These are phyloP conservation scores for Pleurotus cornucopiae DNA, from an alignment of 768 basidiomycete species.

Conservation along the genomic window DNA sequence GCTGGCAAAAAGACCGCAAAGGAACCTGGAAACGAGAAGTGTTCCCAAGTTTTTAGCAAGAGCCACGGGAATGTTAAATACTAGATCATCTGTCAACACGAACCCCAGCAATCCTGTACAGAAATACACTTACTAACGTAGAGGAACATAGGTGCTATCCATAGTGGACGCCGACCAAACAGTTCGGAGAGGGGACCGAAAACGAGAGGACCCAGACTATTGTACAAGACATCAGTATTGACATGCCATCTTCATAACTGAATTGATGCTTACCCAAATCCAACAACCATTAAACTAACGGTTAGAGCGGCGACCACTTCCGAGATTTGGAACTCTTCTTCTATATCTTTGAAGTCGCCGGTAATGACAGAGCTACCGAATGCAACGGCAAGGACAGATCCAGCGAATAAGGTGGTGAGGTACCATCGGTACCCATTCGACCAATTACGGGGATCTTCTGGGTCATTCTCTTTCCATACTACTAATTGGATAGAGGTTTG, in stretches of 20 bases:
- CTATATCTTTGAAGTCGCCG: conserved; percentile 29
- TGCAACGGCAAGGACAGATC: conserved; percentile 29
- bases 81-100: conserved; percentile 3
- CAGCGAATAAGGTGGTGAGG: conserved; percentile 24
- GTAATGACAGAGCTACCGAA: conserved; percentile 33
- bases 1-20: conserved; percentile 36
- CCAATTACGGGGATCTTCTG: conserved; percentile 36
- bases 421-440: conserved; percentile 26
- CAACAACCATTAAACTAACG: conserved; percentile 32
- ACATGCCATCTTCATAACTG: conserved; percentile 15
- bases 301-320: conserved; percentile 28
- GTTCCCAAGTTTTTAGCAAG: conserved; percentile 28
- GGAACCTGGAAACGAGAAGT: conserved; percentile 28
- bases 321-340: conserved; percentile 25
- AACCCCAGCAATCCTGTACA: neutral
- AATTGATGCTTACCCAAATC: conserved; percentile 28
- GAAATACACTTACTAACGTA: conserved; percentile 27
- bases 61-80: conserved; percentile 27
- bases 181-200: conserved; percentile 30
- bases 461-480: conserved; percentile 30
- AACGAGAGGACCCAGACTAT: conserved; percentile 16
- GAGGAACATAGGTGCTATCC: conserved; percentile 31
- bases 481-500: conserved; percentile 28
- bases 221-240: neutral
- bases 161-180: conserved; percentile 31